A percentile compares a stretch with the other conserved stretches of the same genome.
Conservation (phyloP, 2,329 filamentous ascomycete species). For the Ophiostoma piceae region DNA sequence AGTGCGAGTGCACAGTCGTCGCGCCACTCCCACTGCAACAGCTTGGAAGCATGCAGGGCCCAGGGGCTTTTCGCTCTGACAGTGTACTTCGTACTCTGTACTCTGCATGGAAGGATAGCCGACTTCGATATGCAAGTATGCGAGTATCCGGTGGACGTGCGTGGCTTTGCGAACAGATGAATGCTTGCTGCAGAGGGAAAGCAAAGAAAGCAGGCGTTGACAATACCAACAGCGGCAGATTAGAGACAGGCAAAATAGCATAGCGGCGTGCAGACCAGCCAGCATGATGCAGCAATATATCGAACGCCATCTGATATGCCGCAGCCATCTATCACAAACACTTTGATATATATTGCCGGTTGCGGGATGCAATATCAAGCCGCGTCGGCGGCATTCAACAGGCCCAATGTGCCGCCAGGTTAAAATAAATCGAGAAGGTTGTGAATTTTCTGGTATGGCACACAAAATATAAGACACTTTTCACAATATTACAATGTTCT, state of each 20-base stretch:
- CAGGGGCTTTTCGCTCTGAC: neutral
- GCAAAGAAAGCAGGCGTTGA: neutral
- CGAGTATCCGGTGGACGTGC: neutral
- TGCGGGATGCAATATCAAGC: neutral
- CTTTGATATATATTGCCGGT: neutral
- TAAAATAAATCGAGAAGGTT: too few relatives aligned
- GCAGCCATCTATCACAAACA: neutral
- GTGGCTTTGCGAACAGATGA: neutral
- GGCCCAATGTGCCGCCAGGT: too few relatives aligned
- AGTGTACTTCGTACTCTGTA: neutral
- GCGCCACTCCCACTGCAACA: neutral
- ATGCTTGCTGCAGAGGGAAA: neutral
- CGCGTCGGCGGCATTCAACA: too few relatives aligned
- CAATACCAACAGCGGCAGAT: neutral
- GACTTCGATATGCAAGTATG: neutral
- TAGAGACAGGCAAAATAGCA: neutral
- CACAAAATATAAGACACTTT: too few relatives aligned
- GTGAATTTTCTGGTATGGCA: too few relatives aligned
- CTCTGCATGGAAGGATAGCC: neutral
- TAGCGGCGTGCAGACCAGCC: neutral
- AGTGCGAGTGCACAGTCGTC: constrained; percentile 1
- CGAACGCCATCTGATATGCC: neutral
- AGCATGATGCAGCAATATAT: neutral
- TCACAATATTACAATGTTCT: too few relatives aligned
- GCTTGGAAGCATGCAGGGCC: neutral